These are phyloP conservation scores for Tetracladium setigerum DNA, from an alignment of 495 filamentous ascomycete species.

Conservation along the genomic window DNA sequence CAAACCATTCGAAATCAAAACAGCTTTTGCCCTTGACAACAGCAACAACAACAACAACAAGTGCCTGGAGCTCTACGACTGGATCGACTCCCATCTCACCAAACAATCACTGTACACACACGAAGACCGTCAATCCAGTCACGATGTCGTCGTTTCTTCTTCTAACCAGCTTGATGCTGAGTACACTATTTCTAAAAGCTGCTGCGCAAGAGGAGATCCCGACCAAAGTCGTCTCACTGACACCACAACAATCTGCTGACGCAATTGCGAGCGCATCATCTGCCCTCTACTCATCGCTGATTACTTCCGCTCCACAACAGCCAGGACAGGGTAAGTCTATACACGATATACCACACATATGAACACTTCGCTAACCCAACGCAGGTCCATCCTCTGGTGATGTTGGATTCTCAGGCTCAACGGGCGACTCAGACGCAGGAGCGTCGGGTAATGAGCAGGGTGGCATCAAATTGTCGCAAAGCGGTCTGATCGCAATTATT, in stretches of 20 bases:
- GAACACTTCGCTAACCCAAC: neutral
- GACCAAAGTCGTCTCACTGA: slow-evolving; percentile 10
- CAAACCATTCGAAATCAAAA: too few species aligned
- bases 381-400: slow-evolving; percentile 16
- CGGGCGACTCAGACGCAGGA: slow-evolving; percentile 39
- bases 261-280: slow-evolving; percentile 10
- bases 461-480: slow-evolving; percentile 44
- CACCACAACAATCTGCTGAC: slow-evolving; percentile 19
- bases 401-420: slow-evolving; percentile 19
- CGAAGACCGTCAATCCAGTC: slow-evolving; percentile 1
- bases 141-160: slow-evolving; percentile 13
- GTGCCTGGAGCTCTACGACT: too few species aligned
- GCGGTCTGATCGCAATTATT: slow-evolving; percentile 54
- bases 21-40: too few species aligned
- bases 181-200: slow-evolving; percentile 6
- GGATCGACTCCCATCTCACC: too few species aligned
- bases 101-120: neutral
- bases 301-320: slow-evolving; percentile 17
- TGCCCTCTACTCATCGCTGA: slow-evolving; percentile 14
- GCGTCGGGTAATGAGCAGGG: slow-evolving; percentile 44
- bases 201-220: slow-evolving; percentile 14
- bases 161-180: slow-evolving; percentile 15
- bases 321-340: slow-evolving; percentile 13
- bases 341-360: neutral
- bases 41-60: too few species aligned